A percentile compares a stretch with the other conserved stretches of the same genome.
These are phyloP conservation scores for Nidula niveotomentosa DNA, from an alignment of 1,284 basidiomycete genomes.

Conservation along the genomic window DNA sequence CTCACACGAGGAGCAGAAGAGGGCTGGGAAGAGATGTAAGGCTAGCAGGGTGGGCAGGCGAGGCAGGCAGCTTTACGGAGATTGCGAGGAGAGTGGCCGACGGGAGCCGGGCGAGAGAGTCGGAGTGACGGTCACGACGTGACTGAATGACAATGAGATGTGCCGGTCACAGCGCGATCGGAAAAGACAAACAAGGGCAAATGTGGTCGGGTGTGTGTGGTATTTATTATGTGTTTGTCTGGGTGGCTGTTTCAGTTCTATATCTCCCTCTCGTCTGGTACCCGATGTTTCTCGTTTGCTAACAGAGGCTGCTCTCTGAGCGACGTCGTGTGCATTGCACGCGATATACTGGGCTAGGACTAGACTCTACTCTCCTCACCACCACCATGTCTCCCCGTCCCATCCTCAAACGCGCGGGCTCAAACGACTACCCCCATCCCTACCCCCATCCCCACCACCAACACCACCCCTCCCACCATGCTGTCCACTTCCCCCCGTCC, in stretches of 20 bases:
- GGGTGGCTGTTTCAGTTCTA: neutral
- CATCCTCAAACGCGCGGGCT: conserved; percentile 39
- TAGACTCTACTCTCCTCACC: neutral
- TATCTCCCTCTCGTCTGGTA: neutral
- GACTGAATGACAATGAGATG: neutral
- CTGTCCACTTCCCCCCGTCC: conserved; percentile 51
- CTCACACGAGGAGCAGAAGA: neutral
- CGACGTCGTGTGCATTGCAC: neutral
- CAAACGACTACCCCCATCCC: conserved; percentile 8
- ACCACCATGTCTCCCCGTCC: conserved; percentile 32
- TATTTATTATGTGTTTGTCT: neutral
- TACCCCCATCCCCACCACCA: conserved; percentile 16
- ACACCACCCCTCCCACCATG: conserved; percentile 18
- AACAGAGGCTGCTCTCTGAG: neutral
- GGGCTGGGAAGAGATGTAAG: neutral
- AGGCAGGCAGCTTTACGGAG: neutral
- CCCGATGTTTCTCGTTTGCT: neutral
- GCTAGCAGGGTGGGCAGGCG: neutral
- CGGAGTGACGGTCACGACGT: neutral
- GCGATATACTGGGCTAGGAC: neutral
- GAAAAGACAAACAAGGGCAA: neutral
- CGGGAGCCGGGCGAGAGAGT: neutral
- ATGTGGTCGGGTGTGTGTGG: neutral
- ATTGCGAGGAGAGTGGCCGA: neutral
- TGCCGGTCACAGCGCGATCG: neutral